Base-by-base conservation (phyloP, 2,329 filamentous ascomycete genomes). In the Aspergillus proliferans region DNA sequence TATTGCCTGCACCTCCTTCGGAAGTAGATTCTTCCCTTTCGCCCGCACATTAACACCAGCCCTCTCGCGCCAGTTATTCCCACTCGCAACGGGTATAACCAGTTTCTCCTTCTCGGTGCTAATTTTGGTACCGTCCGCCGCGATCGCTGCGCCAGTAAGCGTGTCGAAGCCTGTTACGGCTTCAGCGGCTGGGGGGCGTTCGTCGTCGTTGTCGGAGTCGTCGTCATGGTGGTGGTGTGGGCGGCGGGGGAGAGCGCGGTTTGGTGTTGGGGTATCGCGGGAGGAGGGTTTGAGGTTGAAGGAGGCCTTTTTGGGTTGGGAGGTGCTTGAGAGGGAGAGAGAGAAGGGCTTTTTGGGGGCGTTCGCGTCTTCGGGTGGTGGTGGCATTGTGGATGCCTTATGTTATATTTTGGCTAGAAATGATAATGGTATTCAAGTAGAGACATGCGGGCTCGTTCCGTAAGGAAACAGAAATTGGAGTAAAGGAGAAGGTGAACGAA, bases 81-180 rank as follows among this genome's bases (percentile, higher is more conserved):
- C 84, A 62, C 84, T 87, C 70, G 88, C 87, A 52, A 90, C 86
- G 62, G 88, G 85, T 28, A 82, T 82, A 62, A 92, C 89, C 73
- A 90, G 81, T 56, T 86, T 82, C 62, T 85, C 76, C 36, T 70
- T 69, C 74, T 75, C 59, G 61, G 74, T 53, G 6, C 58, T 52
- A 18, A 52, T 50, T 18, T 56, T 45, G 9, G 15, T 40, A 26
- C 54, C 44, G 71, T 81, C 50, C 67, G 58, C 62, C 3, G 63
- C 58, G 38, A 73, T 68, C 3, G 65, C 68, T 19, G 60, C 66
- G 18, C 71, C 71, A 1, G 69, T 68, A 36, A 58, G 62, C 2
- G 68, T 68, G 62, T 82, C 78, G 60, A 80, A 83, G 24, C 78
- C 78, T 5, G 76, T 75, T 21, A 82, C 78, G 45, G 68, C 69